phyloP scores from a whole-genome alignment of 2,329 filamentous ascomycete genomes.

The Beauveria australis region DNA sequence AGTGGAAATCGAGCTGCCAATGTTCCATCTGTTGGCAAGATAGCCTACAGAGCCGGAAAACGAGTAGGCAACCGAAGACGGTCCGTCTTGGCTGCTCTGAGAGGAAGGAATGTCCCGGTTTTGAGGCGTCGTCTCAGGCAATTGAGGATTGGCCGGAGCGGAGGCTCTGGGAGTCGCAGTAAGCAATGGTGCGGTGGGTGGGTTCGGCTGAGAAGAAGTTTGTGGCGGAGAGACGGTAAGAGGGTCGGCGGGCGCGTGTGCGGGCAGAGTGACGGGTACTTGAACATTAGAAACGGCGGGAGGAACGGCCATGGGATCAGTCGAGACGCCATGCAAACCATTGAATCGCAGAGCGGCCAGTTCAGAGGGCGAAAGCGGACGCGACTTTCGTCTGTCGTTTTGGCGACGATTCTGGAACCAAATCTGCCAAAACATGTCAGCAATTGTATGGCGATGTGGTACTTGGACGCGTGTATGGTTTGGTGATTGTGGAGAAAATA shows the following conservation, averaged over 20 bases:
- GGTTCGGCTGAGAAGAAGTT: neutral
- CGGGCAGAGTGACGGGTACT: conserved; percentile 20
- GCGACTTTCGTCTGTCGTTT: conserved; percentile 82
- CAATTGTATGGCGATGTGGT: neutral
- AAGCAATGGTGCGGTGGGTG: conserved; percentile 13
- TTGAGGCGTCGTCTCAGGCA: conserved; percentile 17
- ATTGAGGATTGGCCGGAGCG: neutral
- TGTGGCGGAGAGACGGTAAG: neutral
- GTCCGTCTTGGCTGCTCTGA: conserved; percentile 20
- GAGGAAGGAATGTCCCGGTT: conserved; percentile 20
- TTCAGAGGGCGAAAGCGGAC: conserved; percentile 72
- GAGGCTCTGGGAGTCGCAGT: conserved; percentile 6
- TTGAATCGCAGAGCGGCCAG: conserved; percentile 54
- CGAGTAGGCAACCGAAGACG: conserved; percentile 28
- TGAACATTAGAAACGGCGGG: conserved; percentile 17
- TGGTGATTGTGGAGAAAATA: neutral
- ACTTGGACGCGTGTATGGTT: neutral
- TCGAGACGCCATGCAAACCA: conserved; percentile 43
- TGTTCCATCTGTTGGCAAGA: conserved; percentile 50
- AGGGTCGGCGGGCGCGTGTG: conserved; percentile 16
- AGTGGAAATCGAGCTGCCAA: conserved; percentile 42
- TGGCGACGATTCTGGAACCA: conserved; percentile 97
- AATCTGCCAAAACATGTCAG: conserved; percentile 50
- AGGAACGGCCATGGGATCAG: conserved; percentile 30
- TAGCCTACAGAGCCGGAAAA: conserved; percentile 41